Percentiles rank a stretch among this genome's conserved stretches.
These are phyloP conservation scores for Naganishia kalamii DNA, from an alignment of 768 basidiomycete genomes.

Conservation along the genomic window DNA sequence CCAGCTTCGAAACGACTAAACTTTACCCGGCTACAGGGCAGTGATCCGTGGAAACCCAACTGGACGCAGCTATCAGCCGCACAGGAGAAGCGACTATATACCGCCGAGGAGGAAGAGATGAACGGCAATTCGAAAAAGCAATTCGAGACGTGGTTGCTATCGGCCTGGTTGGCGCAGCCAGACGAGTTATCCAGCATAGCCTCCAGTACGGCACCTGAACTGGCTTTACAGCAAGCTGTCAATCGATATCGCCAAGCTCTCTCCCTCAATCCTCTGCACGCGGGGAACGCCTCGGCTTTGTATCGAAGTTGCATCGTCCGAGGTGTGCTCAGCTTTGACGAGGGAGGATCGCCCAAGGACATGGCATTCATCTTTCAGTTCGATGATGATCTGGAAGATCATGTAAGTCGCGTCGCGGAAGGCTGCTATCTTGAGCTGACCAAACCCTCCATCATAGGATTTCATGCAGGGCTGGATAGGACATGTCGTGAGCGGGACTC, in stretches of 20 bases:
- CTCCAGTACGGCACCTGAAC: conserved; percentile 43
- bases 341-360: conserved; percentile 67
- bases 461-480: conserved; percentile 50
- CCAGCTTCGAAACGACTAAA: conserved; percentile 82
- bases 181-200: conserved; percentile 45
- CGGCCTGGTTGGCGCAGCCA: conserved; percentile 51
- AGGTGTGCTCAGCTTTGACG: conserved; percentile 59
- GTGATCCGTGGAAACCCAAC: conserved; percentile 69
- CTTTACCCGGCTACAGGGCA: conserved; percentile 59
- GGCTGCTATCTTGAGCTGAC: not conserved
- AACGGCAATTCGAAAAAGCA: conserved; percentile 49
- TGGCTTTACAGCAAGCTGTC: conserved; percentile 54
- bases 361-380: conserved; percentile 64
- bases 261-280: conserved; percentile 49
- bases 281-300: conserved; percentile 51
- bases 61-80: conserved; percentile 51
- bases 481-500: conserved; percentile 75
- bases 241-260: conserved; percentile 60
- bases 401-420: not conserved
- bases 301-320: conserved; percentile 61
- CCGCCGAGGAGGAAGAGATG: conserved; percentile 38
- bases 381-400: not conserved
- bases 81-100: conserved; percentile 7
- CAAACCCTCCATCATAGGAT: not conserved
- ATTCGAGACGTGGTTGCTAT: conserved; percentile 59